Percentiles rank a stretch among this genome's conserved stretches.
phyloP scores from a whole-genome alignment of 23 red algal species.

The Pyropia yezoensis region DNA sequence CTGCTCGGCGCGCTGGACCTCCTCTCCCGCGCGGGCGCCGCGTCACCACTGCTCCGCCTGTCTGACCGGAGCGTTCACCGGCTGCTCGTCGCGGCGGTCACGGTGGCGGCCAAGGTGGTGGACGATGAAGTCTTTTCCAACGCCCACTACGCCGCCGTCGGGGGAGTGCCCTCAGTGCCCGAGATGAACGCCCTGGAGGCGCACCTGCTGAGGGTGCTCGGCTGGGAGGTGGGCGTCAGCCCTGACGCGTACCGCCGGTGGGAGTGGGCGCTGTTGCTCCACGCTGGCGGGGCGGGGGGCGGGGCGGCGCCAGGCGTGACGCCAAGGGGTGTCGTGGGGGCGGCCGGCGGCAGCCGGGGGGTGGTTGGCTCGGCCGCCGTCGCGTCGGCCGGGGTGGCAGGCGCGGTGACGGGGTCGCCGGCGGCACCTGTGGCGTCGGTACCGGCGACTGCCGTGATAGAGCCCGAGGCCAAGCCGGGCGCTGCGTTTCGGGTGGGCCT shows the following conservation, averaged over 20 bases:
- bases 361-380: no score
- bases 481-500: no score
- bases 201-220: slow-evolving; percentile 26
- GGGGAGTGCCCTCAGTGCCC: slow-evolving; percentile 19
- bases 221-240: slow-evolving; percentile 30
- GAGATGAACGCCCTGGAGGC: slow-evolving; percentile 68
- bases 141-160: slow-evolving; percentile 64
- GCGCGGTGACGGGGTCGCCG: no score
- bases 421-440: no score
- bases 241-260: slow-evolving; percentile 4
- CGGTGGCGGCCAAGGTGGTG: slow-evolving; percentile 61
- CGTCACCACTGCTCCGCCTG: neutral
- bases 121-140: slow-evolving; percentile 78
- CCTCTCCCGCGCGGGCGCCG: slow-evolving; percentile 14
- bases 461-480: no score
- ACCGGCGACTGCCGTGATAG: no score
- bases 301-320: no score
- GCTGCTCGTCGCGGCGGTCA: slow-evolving; percentile 44
- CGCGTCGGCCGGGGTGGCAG: no score
- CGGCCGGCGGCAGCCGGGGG: no score
- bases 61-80: slow-evolving; percentile 56
- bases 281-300: neutral
- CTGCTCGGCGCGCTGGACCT: slow-evolving; percentile 21
- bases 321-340: no score
- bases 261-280: neutral